These are phyloP conservation scores for Coriaria nepalensis DNA, from an alignment of 306 rosid species.

Conservation along the genomic window DNA sequence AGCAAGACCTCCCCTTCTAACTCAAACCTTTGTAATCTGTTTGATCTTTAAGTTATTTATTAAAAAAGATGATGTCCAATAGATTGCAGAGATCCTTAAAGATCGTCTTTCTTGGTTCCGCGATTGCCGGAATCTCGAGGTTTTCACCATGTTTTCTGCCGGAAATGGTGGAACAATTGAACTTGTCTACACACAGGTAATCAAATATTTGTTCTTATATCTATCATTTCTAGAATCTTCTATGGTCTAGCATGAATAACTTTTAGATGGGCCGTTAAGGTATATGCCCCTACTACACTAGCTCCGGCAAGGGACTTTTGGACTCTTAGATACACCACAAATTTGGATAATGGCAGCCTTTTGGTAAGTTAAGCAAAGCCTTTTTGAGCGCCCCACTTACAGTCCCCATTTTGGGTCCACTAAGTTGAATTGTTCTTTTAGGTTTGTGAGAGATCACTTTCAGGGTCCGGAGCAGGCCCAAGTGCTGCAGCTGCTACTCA, in stretches of 20 bases:
- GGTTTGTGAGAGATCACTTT: slow-evolving; percentile 96
- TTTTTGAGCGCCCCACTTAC: too few relatives aligned
- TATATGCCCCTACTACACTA: slow-evolving; percentile 83
- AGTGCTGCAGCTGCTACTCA: slow-evolving; percentile 63
- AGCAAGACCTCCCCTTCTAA: not conserved
- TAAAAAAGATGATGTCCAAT: slow-evolving; percentile 2
- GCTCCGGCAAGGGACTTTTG: slow-evolving; percentile 99
- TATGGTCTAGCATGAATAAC: slow-evolving; percentile 1
- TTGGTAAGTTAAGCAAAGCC: slow-evolving; percentile 36
- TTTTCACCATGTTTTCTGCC: slow-evolving; percentile 85
- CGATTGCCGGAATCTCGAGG: slow-evolving; percentile 94
- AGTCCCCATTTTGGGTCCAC: too few relatives aligned
- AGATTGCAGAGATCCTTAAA: slow-evolving; percentile 98
- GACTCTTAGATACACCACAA: slow-evolving; percentile 91
- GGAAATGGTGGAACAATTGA: slow-evolving; percentile 94
- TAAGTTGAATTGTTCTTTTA: slow-evolving; percentile 7
- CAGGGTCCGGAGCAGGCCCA: slow-evolving; percentile 90
- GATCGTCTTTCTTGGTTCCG: slow-evolving; percentile 98
- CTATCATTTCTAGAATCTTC: not conserved
- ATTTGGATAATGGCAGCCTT: slow-evolving; percentile 79
- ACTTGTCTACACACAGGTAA: slow-evolving; percentile 87
- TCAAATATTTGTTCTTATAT: not conserved
- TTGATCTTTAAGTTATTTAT: slow-evolving; percentile 11
- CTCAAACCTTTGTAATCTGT: not conserved
- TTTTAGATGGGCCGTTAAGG: slow-evolving; percentile 27